phyloP scores from a whole-genome alignment of 441 rosid species.

The Daphne laureola region DNA sequence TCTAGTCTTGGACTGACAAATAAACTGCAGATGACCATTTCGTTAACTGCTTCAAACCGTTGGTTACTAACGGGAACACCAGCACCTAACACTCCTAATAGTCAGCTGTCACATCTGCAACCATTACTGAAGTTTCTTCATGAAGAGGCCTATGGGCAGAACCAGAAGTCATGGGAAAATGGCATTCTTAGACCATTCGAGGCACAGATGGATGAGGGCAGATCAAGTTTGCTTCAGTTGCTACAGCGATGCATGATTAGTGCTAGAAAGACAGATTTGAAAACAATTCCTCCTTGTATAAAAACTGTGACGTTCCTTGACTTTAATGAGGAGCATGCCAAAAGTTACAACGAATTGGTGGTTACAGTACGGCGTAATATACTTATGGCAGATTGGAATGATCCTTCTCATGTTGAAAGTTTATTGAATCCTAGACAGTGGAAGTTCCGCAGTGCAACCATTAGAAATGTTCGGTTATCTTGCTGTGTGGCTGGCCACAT shows the following conservation, averaged over 20 bases:
- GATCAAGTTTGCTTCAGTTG: slow-evolving; percentile 57
- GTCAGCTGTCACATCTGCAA: slow-evolving; percentile 83
- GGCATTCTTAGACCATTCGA: slow-evolving; percentile 90
- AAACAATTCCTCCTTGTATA: slow-evolving; percentile 85
- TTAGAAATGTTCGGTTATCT: slow-evolving; percentile 77
- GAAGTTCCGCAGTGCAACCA: slow-evolving; percentile 69
- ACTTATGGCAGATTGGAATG: slow-evolving; percentile 97
- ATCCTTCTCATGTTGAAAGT: slow-evolving; percentile 97
- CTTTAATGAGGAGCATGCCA: slow-evolving; percentile 76
- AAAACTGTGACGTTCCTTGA: slow-evolving; percentile 67
- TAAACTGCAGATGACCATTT: slow-evolving; percentile 92
- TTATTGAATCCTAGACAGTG: slow-evolving; percentile 91
- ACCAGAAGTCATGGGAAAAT: slow-evolving; percentile 81
- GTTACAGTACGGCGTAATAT: slow-evolving; percentile 88
- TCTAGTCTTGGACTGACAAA: slow-evolving; percentile 87
- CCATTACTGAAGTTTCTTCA: slow-evolving; percentile 90
- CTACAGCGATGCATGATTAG: slow-evolving; percentile 89
- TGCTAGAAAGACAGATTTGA: slow-evolving; percentile 86
- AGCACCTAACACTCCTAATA: slow-evolving; percentile 82
- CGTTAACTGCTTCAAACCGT: slow-evolving; percentile 70
- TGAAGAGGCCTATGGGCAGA: slow-evolving; percentile 82
- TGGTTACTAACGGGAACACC: slow-evolving; percentile 98
- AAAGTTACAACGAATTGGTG: slow-evolving; percentile 90
- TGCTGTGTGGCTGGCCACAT: slow-evolving; percentile 97
- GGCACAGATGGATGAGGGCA: slow-evolving; percentile 89